Evolutionary conservation across 441 rosid genomes (phyloP), one percentile per base, ranked within the genome.

Genomic region (Pelargonium myrrhifolium): DNA sequence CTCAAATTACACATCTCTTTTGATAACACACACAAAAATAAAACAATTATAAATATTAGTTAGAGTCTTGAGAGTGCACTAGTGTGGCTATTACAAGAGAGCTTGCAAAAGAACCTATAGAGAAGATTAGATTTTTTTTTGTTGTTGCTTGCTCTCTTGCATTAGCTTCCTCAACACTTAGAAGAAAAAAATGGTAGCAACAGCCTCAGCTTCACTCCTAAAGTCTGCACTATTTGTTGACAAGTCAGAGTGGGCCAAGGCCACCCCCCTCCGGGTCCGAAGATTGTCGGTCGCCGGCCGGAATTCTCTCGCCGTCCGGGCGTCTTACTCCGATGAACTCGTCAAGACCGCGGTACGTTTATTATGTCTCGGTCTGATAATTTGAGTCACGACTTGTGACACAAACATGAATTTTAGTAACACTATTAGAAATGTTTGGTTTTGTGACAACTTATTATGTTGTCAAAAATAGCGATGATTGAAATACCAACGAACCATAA

Each of bases 261-360:
- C 17, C 18, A n/a, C 18, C 17, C 56, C 18, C 18, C 21, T 14
- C 20, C 56, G 56, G 9, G n/a, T 14, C 56, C 18, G 7, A 28
- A 28, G 31, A 1, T 12, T 18, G 8, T 4, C 56, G 1, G 56
- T 49, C 56, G n/a, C 56, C 56, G 56, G 8, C 18, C 56, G 56
- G 18, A n/a, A 14, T 6, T 43, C 49, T 9, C 65, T 87, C 64
- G 80, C 87, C 76, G 84, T 92, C 83, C 91, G 97, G 67, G 91
- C 94, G 69, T 67, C 73, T 12, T 92, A 87, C 82, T 71, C 89
- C 67, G 97, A 92, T 60, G 98, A 94, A 79, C 99, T 94, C 81
- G 78, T 94, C 69, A 67, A 86, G 71, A 94, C 97, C 72, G 92
- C 97, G 65, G 98, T 90, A 70, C 82, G n/a, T n/a, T n/a, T n/a